phyloP scores from a whole-genome alignment of 164 flowering plant species.

The Malania oleifera region DNA sequence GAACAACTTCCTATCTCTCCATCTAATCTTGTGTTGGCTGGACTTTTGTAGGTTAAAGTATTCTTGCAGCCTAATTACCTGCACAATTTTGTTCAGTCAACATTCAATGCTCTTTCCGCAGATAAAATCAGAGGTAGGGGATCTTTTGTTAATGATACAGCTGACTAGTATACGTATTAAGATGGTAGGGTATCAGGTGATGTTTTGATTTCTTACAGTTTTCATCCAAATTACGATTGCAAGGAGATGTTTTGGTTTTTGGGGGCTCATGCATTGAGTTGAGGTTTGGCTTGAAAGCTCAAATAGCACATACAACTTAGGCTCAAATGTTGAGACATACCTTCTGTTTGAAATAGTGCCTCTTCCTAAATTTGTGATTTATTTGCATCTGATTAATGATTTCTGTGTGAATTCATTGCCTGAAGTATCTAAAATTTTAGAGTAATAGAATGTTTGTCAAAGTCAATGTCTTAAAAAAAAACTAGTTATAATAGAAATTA shows the following conservation, averaged over 20 bases:
- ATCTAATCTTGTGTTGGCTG: slow-evolving; percentile 6
- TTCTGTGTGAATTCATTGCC: no score
- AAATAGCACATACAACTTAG: no score
- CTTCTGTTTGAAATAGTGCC: no score
- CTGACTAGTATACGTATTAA: neutral
- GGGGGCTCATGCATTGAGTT: no score
- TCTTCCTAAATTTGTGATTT: no score
- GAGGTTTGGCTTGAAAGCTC: no score
- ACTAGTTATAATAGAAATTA: no score
- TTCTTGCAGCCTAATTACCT: slow-evolving; percentile 79
- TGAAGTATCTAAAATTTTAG: no score
- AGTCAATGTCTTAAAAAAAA: no score
- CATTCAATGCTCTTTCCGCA: slow-evolving; percentile 78
- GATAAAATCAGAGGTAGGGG: slow-evolving; percentile 71
- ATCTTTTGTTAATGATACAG: neutral
- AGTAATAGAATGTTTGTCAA: no score
- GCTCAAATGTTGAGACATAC: no score
- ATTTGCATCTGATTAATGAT: no score
- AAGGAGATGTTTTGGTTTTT: neutral
- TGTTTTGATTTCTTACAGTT: neutral
- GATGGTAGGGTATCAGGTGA: neutral
- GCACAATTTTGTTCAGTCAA: slow-evolving; percentile 88
- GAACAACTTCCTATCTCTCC: neutral
- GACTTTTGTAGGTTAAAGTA: slow-evolving; percentile 75
- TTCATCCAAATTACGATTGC: neutral